Evolutionary conservation across 225 moss, liverwort and hornwort species (phyloP), one percentile per base, ranked within the genome.

Genomic region (Sphagnum contortum): DNA sequence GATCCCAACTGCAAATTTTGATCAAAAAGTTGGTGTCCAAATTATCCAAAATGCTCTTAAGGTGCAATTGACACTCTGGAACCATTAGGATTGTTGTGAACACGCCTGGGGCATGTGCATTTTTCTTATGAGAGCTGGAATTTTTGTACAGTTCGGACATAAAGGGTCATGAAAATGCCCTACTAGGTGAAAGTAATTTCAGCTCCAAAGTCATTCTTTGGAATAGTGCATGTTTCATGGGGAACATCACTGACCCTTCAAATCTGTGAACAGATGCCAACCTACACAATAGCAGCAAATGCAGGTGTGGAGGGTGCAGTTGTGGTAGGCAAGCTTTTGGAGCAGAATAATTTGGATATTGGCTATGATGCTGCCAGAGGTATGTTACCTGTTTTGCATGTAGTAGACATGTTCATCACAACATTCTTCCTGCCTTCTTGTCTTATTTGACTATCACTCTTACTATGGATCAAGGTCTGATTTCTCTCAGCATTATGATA

Each of bases 301-400:
- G 83, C 83, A 46, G 83, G 83, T 58, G 83, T 79, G 55, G 83
- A 83, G 64, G 83, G 83, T 75, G 83, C 83, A 29, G 83, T 83
- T 51, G 79, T 83, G 54, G 76, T 83, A 57, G 83, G 83, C 66
- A 83, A 83, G 54, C 83, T 83, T 14, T 63, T 79, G 73, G 83
- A 83, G 70, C 78, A 83, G 63, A 63, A 70, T 48, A 79, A 83
- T 66, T 69, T 74, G 65, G 76, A 61, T 50, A 57, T 83, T 63
- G 83, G 83, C 50, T 83, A 83, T 59, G 83, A 83, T 71, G 83
- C 83, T 64, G 83, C 79, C 11, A 83, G 79, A 79, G 83, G 83
- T 83, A 4, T 2, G 3, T 49, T 6, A 0, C 5, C 1, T 50
- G 50, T 44, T 64, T 54, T 29, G 29, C 29, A 29, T 29, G 29